These are phyloP conservation scores for Paragyromitra xinjiangensis DNA, from an alignment of 495 filamentous ascomycete species.

Conservation along the genomic window DNA sequence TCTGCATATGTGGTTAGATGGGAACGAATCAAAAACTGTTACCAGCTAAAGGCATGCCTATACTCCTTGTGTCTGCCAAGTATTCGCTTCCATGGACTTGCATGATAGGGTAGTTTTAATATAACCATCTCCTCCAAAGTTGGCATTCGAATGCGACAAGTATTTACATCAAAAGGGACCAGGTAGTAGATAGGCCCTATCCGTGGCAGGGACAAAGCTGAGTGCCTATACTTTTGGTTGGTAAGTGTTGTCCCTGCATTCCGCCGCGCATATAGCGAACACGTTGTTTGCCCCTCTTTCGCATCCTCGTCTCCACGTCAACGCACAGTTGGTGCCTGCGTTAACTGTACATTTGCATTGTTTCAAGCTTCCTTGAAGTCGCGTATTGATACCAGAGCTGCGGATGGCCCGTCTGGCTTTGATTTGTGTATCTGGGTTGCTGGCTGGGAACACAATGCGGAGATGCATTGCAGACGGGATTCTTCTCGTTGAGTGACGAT, in stretches of 20 bases:
- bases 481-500: background rate
- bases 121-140: too few relatives aligned
- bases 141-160: too few relatives aligned
- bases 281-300: conserved; percentile 15
- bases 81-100: too few relatives aligned
- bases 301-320: conserved; percentile 22
- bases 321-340: conserved; percentile 41
- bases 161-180: too few relatives aligned
- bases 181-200: too few relatives aligned
- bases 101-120: too few relatives aligned
- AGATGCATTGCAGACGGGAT: conserved; percentile 14
- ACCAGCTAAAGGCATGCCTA: too few relatives aligned
- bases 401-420: background rate
- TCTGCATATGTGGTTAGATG: too few relatives aligned
- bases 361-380: background rate
- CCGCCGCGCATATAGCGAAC: conserved; percentile 12
- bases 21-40: too few relatives aligned
- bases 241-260: conserved; percentile 27
- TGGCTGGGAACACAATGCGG: conserved; percentile 1
- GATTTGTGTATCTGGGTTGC: conserved; percentile 1
- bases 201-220: too few relatives aligned
- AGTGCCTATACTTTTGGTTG: background rate
- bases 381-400: conserved; percentile 8
- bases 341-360: conserved; percentile 27
- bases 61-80: too few relatives aligned